A percentile compares a stretch with the other conserved stretches of the same genome.
phyloP scores from a whole-genome alignment of 176 grass and related monocot species.

The Bothriochloa decipiens region DNA sequence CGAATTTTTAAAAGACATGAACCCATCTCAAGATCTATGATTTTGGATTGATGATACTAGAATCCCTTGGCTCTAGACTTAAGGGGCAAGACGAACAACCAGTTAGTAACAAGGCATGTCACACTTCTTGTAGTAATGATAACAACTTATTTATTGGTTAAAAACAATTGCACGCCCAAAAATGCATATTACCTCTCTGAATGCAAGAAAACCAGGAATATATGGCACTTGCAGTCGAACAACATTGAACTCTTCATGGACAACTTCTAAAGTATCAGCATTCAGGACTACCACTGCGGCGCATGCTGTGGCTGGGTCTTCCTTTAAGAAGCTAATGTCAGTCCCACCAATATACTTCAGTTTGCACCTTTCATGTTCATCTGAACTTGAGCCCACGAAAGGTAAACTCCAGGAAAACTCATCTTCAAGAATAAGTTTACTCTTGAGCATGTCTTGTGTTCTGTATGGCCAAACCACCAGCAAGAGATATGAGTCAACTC shows the following conservation, averaged over 20 bases:
- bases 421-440: slow-evolving; percentile 61
- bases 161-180: background rate
- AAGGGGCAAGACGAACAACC: background rate
- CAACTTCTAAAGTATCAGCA: slow-evolving; percentile 61
- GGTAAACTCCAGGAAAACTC: slow-evolving; percentile 67
- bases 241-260: slow-evolving; percentile 82
- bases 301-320: slow-evolving; percentile 68
- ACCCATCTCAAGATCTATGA: background rate
- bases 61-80: background rate
- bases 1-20: background rate
- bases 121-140: background rate
- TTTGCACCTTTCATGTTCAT: background rate
- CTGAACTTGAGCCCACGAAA: slow-evolving; percentile 41
- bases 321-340: slow-evolving; percentile 91
- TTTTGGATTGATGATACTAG: background rate
- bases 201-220: slow-evolving; percentile 92
- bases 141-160: background rate
- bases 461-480: slow-evolving; percentile 40
- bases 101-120: background rate
- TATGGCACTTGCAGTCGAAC: slow-evolving; percentile 75
- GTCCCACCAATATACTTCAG: slow-evolving; percentile 75
- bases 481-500: background rate
- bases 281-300: slow-evolving; percentile 72
- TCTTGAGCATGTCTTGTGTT: slow-evolving; percentile 76
- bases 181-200: slow-evolving; percentile 68